Base-by-base conservation (phyloP, 306 rosid genomes). In the Fragaria vesca region DNA sequence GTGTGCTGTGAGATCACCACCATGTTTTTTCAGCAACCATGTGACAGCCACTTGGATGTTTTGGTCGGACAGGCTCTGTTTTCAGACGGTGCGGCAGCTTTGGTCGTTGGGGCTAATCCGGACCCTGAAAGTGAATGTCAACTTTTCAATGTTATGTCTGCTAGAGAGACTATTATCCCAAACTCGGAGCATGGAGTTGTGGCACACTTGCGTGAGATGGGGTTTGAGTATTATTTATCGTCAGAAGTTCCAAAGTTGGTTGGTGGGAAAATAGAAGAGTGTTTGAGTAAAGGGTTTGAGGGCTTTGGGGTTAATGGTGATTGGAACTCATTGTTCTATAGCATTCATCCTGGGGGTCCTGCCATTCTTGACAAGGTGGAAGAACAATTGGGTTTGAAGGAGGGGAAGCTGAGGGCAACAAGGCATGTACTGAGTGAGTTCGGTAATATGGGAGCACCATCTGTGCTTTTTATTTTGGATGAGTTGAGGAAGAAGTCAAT, bases 61-160 rank as follows among this genome's bases (percentile, higher is more conserved):
- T 69, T 88, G 54, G 78, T 86, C 2, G 90, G 90, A 11, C 92
- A 88, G n/a, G 88, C 87, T 0, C 30, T 88, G 10, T 86, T 32
- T 77, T 75, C 1, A 3, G 85, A 88, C 12, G 87, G 90, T 20
- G 88, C 90, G 21, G 78, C 79, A 0, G 74, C 85, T 0, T 60
- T 69, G 3, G 72, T 86, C 1, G 72, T 88, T 15, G 85, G 88
- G 20, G 81, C 76, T 5, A 21, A 83, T 3, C 85, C 82, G 0
- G 18, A 74, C 38, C 10, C 5, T 0, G 6, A 42, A 28, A 40
- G 40, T 0, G 87, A 87, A 16, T 66, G 74, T 0, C 86, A 81
- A 1, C 0, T 82, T 6, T 87, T 78, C 10, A 65, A 78, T 12
- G 62, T 87, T 1, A 42, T 85, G 7, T 63, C 74, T 0, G 78